These are phyloP conservation scores for Phytomonas sp. DNA, from an alignment of 208 protist species.

Conservation along the genomic window DNA sequence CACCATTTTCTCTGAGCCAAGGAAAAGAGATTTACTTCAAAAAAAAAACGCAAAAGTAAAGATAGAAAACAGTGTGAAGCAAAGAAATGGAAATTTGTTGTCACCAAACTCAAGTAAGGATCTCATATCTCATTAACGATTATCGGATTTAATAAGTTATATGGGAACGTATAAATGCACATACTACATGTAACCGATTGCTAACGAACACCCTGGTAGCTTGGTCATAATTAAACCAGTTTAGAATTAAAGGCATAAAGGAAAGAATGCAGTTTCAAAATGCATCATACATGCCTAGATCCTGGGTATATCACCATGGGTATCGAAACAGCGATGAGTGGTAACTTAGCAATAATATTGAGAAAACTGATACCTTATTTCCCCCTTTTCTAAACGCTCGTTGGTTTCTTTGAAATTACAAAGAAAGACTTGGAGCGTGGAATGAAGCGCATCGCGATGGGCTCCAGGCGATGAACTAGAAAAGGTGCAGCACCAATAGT, in stretches of 20 bases:
- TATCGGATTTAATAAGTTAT: not conserved
- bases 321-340: not conserved
- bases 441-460: conserved; percentile 38
- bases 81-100: conserved; percentile 2
- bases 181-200: not conserved
- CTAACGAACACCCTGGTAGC: not conserved
- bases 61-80: not conserved
- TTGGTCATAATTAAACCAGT: not conserved
- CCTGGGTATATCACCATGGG: not conserved
- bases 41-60: conserved; percentile 5
- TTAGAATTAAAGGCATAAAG: not conserved
- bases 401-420: not conserved
- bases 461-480: conserved; percentile 55
- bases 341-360: not conserved
- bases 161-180: not conserved
- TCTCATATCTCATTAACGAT: not conserved
- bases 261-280: not conserved
- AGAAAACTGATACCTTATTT: not conserved
- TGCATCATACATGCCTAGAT: not conserved
- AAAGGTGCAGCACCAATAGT: conserved; percentile 57
- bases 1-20: conserved; percentile 35
- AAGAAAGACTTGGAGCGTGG: conserved; percentile 11
- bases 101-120: not conserved
- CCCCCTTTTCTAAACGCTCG: not conserved
- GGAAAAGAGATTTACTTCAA: conserved; percentile 1